Conservation (phyloP, 345 rosid genomes). For the Lepidium didymum region DNA sequence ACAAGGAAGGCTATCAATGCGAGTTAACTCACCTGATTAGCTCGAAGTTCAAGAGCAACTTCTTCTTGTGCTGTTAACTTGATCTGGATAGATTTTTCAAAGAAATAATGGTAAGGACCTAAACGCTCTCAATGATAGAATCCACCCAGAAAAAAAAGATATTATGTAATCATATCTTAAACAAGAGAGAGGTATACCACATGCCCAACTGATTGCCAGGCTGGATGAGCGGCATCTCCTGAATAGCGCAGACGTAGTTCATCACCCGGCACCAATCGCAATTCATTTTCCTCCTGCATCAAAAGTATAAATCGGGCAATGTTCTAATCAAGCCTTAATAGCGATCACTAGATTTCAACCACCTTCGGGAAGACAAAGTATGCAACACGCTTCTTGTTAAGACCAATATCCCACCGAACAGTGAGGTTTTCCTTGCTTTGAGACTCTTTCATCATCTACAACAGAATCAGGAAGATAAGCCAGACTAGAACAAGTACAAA, state of each 20-base stretch:
- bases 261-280: slow-evolving; percentile 96
- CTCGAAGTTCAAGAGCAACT: slow-evolving; percentile 98
- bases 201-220: slow-evolving; percentile 99
- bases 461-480: slow-evolving; percentile 20
- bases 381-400: slow-evolving; percentile 92
- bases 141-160: background rate
- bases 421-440: slow-evolving; percentile 98
- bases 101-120: slow-evolving; percentile 1
- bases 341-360: background rate
- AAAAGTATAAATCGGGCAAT: slow-evolving; percentile 21
- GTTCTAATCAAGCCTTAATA: slow-evolving; percentile 1
- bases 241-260: slow-evolving; percentile 92
- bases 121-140: background rate
- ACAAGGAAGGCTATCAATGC: background rate
- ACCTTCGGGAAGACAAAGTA: slow-evolving; percentile 98
- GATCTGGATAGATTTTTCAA: slow-evolving; percentile 42
- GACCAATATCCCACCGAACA: slow-evolving; percentile 96
- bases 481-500: background rate
- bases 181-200: slow-evolving; percentile 56
- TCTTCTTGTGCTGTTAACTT: slow-evolving; percentile 98
- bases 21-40: slow-evolving; percentile 66
- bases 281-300: slow-evolving; percentile 89
- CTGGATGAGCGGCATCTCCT: slow-evolving; percentile 96
- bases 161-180: background rate
- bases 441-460: slow-evolving; percentile 99